Conservation (phyloP, 148 eudicot species). For the Suaeda aralocaspica region DNA sequence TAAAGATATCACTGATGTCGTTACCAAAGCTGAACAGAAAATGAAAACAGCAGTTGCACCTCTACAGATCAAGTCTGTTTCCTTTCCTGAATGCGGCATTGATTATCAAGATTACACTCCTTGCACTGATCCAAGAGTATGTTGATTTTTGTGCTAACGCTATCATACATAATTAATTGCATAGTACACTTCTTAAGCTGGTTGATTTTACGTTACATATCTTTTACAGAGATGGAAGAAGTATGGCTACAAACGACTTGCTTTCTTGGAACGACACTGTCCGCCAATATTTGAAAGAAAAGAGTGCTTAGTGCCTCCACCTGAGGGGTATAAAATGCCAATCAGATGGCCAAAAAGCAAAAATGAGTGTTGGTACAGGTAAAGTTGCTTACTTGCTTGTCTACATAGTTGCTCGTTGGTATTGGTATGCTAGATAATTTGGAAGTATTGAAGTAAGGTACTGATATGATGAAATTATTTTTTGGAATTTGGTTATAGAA, state of each 20-base stretch:
- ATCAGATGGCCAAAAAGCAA: slow-evolving; percentile 98
- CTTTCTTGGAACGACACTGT: slow-evolving; percentile 89
- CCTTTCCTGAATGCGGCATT: slow-evolving; percentile 62
- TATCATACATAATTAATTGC: neutral
- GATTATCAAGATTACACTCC: slow-evolving; percentile 87
- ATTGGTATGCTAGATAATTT: neutral
- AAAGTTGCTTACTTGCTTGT: slow-evolving; percentile 8
- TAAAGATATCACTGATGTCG: slow-evolving; percentile 28
- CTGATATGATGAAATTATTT: neutral
- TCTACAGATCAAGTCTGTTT: slow-evolving; percentile 48
- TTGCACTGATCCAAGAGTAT: slow-evolving; percentile 94
- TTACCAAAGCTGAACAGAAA: slow-evolving; percentile 28
- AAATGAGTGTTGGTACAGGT: slow-evolving; percentile 96
- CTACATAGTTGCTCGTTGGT: neutral
- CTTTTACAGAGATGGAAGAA: slow-evolving; percentile 80
- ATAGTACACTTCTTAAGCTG: neutral
- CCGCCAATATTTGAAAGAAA: slow-evolving; percentile 74
- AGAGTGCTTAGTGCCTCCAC: slow-evolving; percentile 93
- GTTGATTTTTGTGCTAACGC: neutral
- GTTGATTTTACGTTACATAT: slow-evolving; percentile 3
- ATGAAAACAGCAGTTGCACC: slow-evolving; percentile 30
- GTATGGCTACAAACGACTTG: slow-evolving; percentile 61
- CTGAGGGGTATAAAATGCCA: slow-evolving; percentile 83
- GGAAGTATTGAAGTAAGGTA: neutral
- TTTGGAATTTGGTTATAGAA: slow-evolving; percentile 39